These are phyloP conservation scores for Fusarium sp. DNA, from an alignment of 2,329 filamentous ascomycete genomes.

Conservation along the genomic window DNA sequence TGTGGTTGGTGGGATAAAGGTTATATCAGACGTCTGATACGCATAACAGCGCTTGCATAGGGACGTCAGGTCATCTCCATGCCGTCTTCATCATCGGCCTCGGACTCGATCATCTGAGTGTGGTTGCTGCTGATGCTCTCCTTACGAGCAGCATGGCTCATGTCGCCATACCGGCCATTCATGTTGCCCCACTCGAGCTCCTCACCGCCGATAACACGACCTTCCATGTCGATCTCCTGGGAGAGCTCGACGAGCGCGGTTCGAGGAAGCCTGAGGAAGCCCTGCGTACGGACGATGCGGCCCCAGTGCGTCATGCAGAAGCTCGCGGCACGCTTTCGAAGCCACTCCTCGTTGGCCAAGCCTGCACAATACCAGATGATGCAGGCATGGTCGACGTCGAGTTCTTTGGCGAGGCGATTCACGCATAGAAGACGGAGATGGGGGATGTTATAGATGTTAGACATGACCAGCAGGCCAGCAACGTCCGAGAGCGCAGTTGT, in stretches of 20 bases:
- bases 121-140: constrained; percentile 71
- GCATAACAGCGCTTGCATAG: neutral
- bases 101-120: constrained; percentile 68
- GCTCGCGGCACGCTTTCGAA: constrained; percentile 85
- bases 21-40: neutral
- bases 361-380: constrained; percentile 96
- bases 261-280: constrained; percentile 84
- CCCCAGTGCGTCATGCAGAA: constrained; percentile 98
- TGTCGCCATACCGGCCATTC: constrained; percentile 60
- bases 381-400: constrained; percentile 94
- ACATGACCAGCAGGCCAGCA: constrained; percentile 95
- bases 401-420: constrained; percentile 87
- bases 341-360: constrained; percentile 91
- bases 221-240: constrained; percentile 92
- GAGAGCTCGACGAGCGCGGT: constrained; percentile 88
- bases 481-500: constrained; percentile 86
- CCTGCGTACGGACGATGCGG: constrained; percentile 87
- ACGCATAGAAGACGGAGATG: constrained; percentile 92
- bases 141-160: constrained; percentile 60
- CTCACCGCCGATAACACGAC: constrained; percentile 89
- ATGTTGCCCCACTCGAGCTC: constrained; percentile 73
- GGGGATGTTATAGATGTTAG: constrained; percentile 97
- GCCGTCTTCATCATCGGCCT: constrained; percentile 71
- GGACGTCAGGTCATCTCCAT: constrained; percentile 67
- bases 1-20: neutral